A percentile compares a stretch with the other conserved stretches of the same genome.
Conservation (phyloP, 257 asterid species). For the Lavandula angustifolia region DNA sequence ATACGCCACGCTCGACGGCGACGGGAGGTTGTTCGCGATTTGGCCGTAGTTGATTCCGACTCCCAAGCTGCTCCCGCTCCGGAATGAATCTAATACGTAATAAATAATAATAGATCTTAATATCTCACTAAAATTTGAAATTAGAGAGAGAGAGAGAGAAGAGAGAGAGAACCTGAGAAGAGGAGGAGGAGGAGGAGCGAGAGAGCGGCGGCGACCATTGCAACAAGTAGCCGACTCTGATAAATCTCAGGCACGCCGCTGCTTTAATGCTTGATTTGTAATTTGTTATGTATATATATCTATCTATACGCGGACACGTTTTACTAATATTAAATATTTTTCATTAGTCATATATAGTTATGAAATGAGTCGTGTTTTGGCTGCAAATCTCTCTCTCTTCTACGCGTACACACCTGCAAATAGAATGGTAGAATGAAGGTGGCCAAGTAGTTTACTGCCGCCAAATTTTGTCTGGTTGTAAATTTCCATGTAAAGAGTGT, state of each 20-base stretch:
- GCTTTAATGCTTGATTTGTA: constrained; percentile 18
- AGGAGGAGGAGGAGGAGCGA: constrained; percentile 46
- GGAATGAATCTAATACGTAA: constrained; percentile 39
- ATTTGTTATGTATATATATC: neutral
- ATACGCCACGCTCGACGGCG: constrained; percentile 62
- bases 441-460: neutral
- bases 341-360: neutral
- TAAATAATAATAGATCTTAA: neutral
- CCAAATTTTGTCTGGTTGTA: too few relatives aligned
- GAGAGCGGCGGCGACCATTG: constrained; percentile 62
- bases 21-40: constrained; percentile 77
- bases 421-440: neutral
- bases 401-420: neutral
- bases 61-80: constrained; percentile 38
- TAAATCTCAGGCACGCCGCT: constrained; percentile 49
- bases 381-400: neutral
- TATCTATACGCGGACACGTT: constrained; percentile 22
- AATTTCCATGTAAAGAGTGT: too few relatives aligned
- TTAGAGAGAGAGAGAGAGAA: neutral
- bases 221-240: constrained; percentile 44
- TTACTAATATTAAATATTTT: neutral
- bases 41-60: constrained; percentile 93
- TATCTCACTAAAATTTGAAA: neutral
- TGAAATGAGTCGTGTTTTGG: constrained; percentile 21
- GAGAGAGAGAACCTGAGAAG: constrained; percentile 54